Percentiles rank a stretch among this genome's conserved stretches.
Evolutionary conservation across 169 alveolate genomes (phyloP).

Genomic region (Babesia sp.): DNA sequence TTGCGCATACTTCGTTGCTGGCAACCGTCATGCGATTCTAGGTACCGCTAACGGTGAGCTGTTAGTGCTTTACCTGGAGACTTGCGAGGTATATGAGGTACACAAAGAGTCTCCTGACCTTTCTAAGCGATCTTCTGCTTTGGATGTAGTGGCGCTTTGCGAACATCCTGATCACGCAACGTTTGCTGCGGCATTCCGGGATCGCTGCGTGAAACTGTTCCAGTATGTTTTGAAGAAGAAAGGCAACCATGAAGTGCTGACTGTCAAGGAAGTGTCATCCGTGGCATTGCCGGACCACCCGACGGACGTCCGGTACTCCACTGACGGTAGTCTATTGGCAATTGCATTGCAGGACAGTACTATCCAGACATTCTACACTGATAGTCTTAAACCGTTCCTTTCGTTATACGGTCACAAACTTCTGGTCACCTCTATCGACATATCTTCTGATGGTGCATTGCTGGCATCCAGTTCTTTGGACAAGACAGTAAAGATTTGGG

Average conservation of each 20-base stretch:
- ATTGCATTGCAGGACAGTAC: conserved; percentile 81
- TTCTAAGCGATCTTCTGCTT: conserved; percentile 3
- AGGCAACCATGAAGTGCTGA: neutral
- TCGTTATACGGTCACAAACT: conserved; percentile 87
- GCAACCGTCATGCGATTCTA: conserved; percentile 19
- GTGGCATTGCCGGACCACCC: conserved; percentile 58
- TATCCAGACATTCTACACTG: conserved; percentile 78
- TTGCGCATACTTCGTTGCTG: conserved; percentile 46
- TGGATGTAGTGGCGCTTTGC: conserved; percentile 3
- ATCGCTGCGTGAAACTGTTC: conserved; percentile 10
- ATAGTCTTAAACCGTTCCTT: conserved; percentile 77
- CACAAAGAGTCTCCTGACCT: conserved; percentile 13
- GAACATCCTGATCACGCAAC: conserved; percentile 33
- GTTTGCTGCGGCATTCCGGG: conserved; percentile 33
- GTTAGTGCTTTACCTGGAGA: conserved; percentile 25
- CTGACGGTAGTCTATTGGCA: conserved; percentile 73
- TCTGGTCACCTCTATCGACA: conserved; percentile 82
- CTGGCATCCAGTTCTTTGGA: conserved; percentile 84
- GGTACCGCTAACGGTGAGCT: conserved; percentile 40
- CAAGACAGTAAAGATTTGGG: conserved; percentile 85
- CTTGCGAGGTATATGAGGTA: conserved; percentile 29
- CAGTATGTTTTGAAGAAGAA: conserved; percentile 1
- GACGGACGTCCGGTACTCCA: conserved; percentile 67
- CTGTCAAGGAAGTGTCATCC: conserved; percentile 40
- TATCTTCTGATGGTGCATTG: conserved; percentile 78